Evolutionary conservation across 2,329 filamentous ascomycete species (phyloP).

Genomic region (Sporothrix luriei): DNA sequence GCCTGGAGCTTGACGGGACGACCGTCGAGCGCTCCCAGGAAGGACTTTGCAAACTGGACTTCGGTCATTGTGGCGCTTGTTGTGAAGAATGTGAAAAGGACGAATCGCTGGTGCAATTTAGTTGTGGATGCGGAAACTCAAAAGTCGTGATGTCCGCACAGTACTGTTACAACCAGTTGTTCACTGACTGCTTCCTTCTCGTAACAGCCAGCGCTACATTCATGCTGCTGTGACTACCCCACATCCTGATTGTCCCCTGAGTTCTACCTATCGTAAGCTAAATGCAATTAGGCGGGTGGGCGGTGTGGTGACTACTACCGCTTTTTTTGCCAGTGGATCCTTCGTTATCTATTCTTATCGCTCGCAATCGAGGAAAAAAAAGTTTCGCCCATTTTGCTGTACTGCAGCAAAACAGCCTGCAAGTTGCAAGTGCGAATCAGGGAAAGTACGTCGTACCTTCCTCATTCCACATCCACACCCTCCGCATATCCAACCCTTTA

Average conservation of each 20-base stretch:
- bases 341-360: slow-evolving; percentile 34
- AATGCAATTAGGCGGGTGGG: slow-evolving; percentile 22
- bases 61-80: slow-evolving; percentile 66
- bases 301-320: slow-evolving; percentile 24
- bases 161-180: not conserved
- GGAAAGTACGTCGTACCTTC: not conserved
- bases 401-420: slow-evolving; percentile 11
- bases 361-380: slow-evolving; percentile 28
- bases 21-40: slow-evolving; percentile 77
- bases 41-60: slow-evolving; percentile 79
- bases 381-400: slow-evolving; percentile 25
- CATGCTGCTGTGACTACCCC: slow-evolving; percentile 12
- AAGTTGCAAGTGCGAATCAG: not conserved
- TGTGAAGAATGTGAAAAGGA: slow-evolving; percentile 13
- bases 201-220: slow-evolving; percentile 17
- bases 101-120: not conserved
- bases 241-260: slow-evolving; percentile 1
- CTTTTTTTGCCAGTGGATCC: slow-evolving; percentile 23
- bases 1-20: slow-evolving; percentile 79
- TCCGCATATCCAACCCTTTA: not conserved
- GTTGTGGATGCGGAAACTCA: not conserved
- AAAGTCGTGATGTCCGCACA: not conserved
- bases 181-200: slow-evolving; percentile 4
- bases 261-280: not conserved
- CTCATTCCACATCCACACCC: not conserved